Evolutionary conservation across 805 yeast species (phyloP), one percentile per base, ranked within the genome.

Genomic region (Candida hispaniensis): DNA sequence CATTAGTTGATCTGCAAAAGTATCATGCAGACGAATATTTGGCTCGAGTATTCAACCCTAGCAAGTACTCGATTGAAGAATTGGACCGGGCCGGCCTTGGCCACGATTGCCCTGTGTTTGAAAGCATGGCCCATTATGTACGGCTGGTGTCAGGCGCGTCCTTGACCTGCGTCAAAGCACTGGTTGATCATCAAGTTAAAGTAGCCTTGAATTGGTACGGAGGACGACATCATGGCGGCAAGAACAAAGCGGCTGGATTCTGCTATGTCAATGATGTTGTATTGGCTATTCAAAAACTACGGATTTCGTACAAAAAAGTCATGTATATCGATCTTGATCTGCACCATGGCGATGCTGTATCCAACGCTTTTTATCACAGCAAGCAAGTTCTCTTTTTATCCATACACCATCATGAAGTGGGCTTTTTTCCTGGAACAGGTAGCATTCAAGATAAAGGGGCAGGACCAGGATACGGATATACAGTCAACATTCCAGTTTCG

Each of bases 331-430:
- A 79, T 51, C 53, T 79, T 5, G 93, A 79, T 52, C 51, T 79
- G 6, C 93, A 79, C 50, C 86, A 79, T 52, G 86, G 88, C 0
- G 86, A 79, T 51, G 93, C 85, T 0, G 88, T 79, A 5, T 76
- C 75, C 33, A 57, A 60, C 2, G 82, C 83, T 1, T 79, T 76
- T 54, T 55, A 61, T 41, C 63, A 56, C 41, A 67, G 78, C 1
- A 59, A 63, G 23, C 66, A 64, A 18, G 79, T 79, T 0, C 52
- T 67, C 34, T 74, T 80, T 1, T 58, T 75, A 13, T 76, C 85
- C 1, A 41, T 78, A 2, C 93, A 79, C 53, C 49, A 79, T 18
- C 61, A 54, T 42, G 88, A 75, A 38, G 38, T 63, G 2, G 85
- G 83, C 0, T 79, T 79, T 48, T 79, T 67, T 44, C 91, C 91